phyloP scores from a whole-genome alignment of 169 alveolate species.

The Babesia sp. region DNA sequence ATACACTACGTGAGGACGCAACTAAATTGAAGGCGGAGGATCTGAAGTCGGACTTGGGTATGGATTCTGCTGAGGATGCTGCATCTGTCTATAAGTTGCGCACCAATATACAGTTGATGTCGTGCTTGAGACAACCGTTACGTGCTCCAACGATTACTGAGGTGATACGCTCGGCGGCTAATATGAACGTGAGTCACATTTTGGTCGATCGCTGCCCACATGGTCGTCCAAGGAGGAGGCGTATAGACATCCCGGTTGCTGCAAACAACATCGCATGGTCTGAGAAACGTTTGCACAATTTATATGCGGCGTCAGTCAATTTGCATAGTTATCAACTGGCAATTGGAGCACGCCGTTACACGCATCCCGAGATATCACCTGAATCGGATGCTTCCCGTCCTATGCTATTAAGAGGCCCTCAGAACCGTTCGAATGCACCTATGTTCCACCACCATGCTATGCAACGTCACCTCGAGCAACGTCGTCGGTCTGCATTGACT shows the following conservation, averaged over 20 bases:
- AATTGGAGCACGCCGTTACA: constrained; percentile 25
- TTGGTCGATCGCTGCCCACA: neutral
- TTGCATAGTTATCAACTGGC: constrained; percentile 51
- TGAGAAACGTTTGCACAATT: constrained; percentile 21
- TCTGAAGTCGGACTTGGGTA: neutral
- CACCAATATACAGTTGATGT: neutral
- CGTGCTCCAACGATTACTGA: constrained; percentile 56
- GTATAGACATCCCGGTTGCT: constrained; percentile 16
- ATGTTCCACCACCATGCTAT: constrained; percentile 37
- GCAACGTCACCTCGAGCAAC: constrained; percentile 21
- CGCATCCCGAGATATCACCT: neutral
- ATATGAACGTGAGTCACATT: constrained; percentile 20
- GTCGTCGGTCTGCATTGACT: neutral
- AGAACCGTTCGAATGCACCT: constrained; percentile 19
- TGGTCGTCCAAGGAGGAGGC: neutral
- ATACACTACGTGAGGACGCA: constrained; percentile 4
- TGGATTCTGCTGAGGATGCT: neutral
- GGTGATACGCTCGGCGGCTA: constrained; percentile 42
- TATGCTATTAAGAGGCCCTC: constrained; percentile 41
- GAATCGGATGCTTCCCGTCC: neutral
- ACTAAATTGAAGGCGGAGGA: neutral
- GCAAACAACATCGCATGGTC: constrained; percentile 48
- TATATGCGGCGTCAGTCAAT: constrained; percentile 16
- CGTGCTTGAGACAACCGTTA: constrained; percentile 22
- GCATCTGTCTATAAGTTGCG: neutral